Conservation (phyloP, 2,329 filamentous ascomycete species). For the Hyphodiscus sp. region DNA sequence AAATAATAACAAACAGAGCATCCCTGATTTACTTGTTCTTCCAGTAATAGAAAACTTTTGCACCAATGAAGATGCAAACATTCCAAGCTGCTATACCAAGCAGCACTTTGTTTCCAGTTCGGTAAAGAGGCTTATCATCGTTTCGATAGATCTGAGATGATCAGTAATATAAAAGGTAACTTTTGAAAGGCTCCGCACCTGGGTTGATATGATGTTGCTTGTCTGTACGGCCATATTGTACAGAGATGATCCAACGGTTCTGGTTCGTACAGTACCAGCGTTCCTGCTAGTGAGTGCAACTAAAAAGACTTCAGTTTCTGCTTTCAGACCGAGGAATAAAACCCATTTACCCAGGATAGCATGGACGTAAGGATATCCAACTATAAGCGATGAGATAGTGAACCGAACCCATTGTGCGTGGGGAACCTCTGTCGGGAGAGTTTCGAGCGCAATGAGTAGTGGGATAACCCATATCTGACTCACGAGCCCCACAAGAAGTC, state of each 20-base stretch:
- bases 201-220: conserved; percentile 6
- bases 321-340: background rate
- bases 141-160: conserved; percentile 36
- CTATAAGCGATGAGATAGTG: conserved; percentile 26
- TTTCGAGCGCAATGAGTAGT: conserved; percentile 28
- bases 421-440: conserved; percentile 13
- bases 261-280: conserved; percentile 43
- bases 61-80: conserved; percentile 35
- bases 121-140: conserved; percentile 44
- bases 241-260: conserved; percentile 38
- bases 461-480: conserved; percentile 35
- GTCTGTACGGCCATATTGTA: conserved; percentile 46
- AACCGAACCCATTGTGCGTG: conserved; percentile 22
- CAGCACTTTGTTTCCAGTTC: conserved; percentile 46
- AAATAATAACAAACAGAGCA: background rate
- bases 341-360: conserved; percentile 31
- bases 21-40: background rate
- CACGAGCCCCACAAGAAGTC: conserved; percentile 30
- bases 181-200: background rate
- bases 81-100: conserved; percentile 41
- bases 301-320: conserved; percentile 20
- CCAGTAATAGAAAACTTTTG: conserved; percentile 39
- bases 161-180: too few relatives aligned
- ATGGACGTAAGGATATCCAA: conserved; percentile 19
- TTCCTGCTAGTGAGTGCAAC: conserved; percentile 33